phyloP scores from a whole-genome alignment of 805 yeast genomes.

The Candida arabinofermentans region DNA sequence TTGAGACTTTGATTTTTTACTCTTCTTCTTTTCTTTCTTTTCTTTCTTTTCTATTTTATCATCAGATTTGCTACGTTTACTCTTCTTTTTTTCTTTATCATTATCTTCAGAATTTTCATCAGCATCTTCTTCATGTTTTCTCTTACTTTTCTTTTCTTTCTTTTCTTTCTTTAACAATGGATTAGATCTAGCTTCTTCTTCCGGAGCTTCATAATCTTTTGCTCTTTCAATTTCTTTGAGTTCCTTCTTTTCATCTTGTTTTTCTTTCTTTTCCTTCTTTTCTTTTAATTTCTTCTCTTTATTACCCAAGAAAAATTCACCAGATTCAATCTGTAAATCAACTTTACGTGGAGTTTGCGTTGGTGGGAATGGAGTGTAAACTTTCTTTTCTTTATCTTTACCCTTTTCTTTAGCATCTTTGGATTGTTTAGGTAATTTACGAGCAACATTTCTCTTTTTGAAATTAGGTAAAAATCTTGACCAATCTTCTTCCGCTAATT shows the following conservation, averaged over 20 bases:
- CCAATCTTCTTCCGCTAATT: conserved; percentile 95
- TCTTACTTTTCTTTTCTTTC: conserved; percentile 23
- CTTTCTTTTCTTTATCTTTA: conserved; percentile 52
- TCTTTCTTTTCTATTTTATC: conserved; percentile 10
- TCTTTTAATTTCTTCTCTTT: conserved; percentile 71
- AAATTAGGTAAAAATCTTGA: conserved; percentile 92
- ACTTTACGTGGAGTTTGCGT: conserved; percentile 94
- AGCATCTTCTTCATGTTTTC: conserved; percentile 17
- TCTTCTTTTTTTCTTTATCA: conserved; percentile 25
- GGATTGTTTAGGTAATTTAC: conserved; percentile 77
- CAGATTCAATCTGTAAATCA: conserved; percentile 95
- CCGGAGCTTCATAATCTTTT: conserved; percentile 82
- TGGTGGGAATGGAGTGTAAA: conserved; percentile 99
- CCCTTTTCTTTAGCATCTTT: conserved; percentile 43
- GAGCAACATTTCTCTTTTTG: conserved; percentile 92
- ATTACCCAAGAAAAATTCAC: conserved; percentile 93
- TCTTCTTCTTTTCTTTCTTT: conserved; percentile 4
- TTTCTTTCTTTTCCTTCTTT: conserved; percentile 70
- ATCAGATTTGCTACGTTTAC: conserved; percentile 8
- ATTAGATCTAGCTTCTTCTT: conserved; percentile 47
- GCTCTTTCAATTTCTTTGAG: conserved; percentile 65
- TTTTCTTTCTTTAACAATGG: conserved; percentile 30
- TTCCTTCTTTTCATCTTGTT: conserved; percentile 67
- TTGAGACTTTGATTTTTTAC: background rate
- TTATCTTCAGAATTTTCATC: conserved; percentile 29